Base-by-base conservation (phyloP, 2,329 filamentous ascomycete genomes). In the Phaeosphaeriaceae sp. region DNA sequence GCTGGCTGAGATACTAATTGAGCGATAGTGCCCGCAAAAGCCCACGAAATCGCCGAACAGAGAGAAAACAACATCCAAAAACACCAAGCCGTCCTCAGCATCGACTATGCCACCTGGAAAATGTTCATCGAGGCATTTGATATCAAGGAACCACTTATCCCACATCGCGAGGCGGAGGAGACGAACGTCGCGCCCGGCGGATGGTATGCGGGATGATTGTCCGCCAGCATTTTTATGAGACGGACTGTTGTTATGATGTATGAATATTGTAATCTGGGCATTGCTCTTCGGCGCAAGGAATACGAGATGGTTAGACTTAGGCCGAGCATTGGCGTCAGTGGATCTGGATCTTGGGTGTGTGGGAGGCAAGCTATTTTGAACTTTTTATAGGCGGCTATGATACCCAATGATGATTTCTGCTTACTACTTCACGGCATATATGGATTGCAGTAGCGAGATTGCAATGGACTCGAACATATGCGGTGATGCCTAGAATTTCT, bases 81-180 rank as follows among this genome's bases (percentile, higher is more conserved):
- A 49, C 90, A 95, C 63, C 95, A 99, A 78, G 92, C 94, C 13
- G 90, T 99, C 22, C 87, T 98, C 74, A 90, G 91, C 13, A 86
- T 99, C 61, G 93, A 98, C 68, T 95, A 93, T 82, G 84, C 87
- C 1, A 91, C 87, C 0, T 99, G 94, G 94, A 82, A 87, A 66
- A 86, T 91, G 21, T 83, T 97, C 47, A 89, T 97, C 50, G 78
- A 91, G 10, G 87, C 87, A 0, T 96, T 94, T 70, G 82, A 90
- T 24, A 92, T 98, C 65, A 85, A 81, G n/a, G 84, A 92, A 64
- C 84, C 91, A 1, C 89, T 97, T 78, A 98, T 99, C 62, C 86
- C 89, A n/a, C 91, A 97, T 76, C 87, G 95, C 22, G 55, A 66
- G n/a, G 49, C 56, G 13, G 73, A 77, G 30, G 65, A 72, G 46